A percentile compares a stretch with the other conserved stretches of the same genome.
Evolutionary conservation across 2,329 filamentous ascomycete species (phyloP).

Genomic region (Cladophialophora immunda): DNA sequence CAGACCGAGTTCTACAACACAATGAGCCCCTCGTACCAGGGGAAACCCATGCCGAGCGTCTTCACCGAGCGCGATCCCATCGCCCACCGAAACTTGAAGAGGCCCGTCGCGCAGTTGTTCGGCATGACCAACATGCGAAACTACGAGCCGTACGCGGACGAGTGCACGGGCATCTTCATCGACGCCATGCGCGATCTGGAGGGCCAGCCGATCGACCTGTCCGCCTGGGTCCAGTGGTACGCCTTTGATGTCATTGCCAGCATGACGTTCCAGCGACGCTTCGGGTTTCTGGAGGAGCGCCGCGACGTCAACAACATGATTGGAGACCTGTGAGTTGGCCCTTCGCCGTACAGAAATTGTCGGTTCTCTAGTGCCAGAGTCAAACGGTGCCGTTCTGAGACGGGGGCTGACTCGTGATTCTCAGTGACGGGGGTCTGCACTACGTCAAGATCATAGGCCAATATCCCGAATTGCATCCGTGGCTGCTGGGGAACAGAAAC

Average conservation of each 20-base stretch:
- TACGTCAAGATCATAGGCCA: slow-evolving; percentile 31
- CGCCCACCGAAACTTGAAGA: slow-evolving; percentile 34
- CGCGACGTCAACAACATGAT: slow-evolving; percentile 68
- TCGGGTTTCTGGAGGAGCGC: slow-evolving; percentile 77
- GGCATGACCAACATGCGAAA: slow-evolving; percentile 58
- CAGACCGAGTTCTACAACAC: slow-evolving; percentile 27
- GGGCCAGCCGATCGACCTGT: slow-evolving; percentile 30
- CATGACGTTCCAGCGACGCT: slow-evolving; percentile 63
- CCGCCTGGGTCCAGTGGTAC: slow-evolving; percentile 76
- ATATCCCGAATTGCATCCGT: slow-evolving; percentile 23
- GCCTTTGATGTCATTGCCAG: slow-evolving; percentile 74
- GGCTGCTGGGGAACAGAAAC: slow-evolving; percentile 19
- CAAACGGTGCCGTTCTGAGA: background rate
- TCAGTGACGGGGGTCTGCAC: slow-evolving; percentile 12
- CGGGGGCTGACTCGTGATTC: background rate
- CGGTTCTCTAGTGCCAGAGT: background rate
- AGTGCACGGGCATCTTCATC: slow-evolving; percentile 29
- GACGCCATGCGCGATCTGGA: slow-evolving; percentile 23
- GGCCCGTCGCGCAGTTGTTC: slow-evolving; percentile 55
- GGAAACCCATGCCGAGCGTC: slow-evolving; percentile 24
- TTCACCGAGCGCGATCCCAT: slow-evolving; percentile 27
- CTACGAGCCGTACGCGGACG: slow-evolving; percentile 59
- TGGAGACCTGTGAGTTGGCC: slow-evolving; percentile 14
- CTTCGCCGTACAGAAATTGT: background rate
- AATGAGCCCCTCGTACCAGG: slow-evolving; percentile 21